Percentiles rank a stretch among this genome's conserved stretches.
Conservation (phyloP, 202 grass and related monocot species). For the Hordeum pubiflorum region DNA sequence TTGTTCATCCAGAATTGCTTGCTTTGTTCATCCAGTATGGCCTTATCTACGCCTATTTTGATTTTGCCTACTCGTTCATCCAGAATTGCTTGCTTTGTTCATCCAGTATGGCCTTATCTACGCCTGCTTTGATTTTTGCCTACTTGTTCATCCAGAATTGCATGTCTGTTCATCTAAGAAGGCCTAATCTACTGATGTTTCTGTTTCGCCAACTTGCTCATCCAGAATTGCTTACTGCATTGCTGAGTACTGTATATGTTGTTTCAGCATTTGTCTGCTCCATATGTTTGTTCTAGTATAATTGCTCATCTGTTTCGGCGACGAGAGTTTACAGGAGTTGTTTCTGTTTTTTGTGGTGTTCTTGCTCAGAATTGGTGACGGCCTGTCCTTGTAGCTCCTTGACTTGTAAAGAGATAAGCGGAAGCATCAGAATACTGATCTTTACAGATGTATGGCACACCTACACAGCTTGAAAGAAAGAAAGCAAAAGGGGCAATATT, state of each 20-base stretch:
- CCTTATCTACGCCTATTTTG: background rate
- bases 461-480: slow-evolving; percentile 19
- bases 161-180: background rate
- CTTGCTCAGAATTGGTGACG: slow-evolving; percentile 2
- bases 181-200: background rate
- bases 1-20: background rate
- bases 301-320: background rate
- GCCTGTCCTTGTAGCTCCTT: background rate
- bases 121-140: background rate
- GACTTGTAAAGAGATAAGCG: background rate
- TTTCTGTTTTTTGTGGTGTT: background rate
- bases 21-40: background rate
- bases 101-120: background rate
- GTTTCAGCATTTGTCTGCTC: background rate
- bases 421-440: slow-evolving; percentile 21
- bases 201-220: background rate
- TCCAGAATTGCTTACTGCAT: background rate
- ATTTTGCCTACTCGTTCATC: background rate
- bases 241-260: background rate
- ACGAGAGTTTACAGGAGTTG: background rate
- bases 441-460: slow-evolving; percentile 42
- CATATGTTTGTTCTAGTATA: background rate
- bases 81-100: background rate
- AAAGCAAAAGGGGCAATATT: slow-evolving; percentile 3
- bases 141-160: background rate